A percentile compares a stretch with the other conserved stretches of the same genome.
Conservation (phyloP, 305 asterid genomes). For the Plantago lanceolata region DNA sequence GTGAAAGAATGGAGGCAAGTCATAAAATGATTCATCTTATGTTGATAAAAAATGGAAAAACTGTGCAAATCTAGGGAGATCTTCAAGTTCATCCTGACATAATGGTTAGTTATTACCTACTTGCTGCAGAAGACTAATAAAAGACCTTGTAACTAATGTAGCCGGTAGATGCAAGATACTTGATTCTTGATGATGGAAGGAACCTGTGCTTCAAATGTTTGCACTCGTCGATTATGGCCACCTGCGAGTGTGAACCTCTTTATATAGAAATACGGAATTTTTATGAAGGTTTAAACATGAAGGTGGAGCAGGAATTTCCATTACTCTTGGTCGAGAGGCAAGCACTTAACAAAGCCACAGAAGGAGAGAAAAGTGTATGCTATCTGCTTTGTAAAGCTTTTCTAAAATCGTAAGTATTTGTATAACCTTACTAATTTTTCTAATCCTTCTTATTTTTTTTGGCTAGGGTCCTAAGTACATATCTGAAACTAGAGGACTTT, state of each 20-base stretch:
- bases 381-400: constrained; percentile 16
- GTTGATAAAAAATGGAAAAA: too few relatives aligned
- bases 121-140: constrained; percentile 18
- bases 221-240: constrained; percentile 94
- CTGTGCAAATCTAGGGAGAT: too few relatives aligned
- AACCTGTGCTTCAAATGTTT: constrained; percentile 88
- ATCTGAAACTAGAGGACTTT: constrained; percentile 96
- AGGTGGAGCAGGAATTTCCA: constrained; percentile 94
- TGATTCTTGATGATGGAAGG: constrained; percentile 89
- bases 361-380: constrained; percentile 82
- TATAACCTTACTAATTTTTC: constrained; percentile 8
- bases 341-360: constrained; percentile 97
- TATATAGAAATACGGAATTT: constrained; percentile 93
- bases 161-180: constrained; percentile 79
- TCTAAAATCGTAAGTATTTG: not conserved
- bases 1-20: constrained; percentile 90
- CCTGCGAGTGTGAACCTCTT: constrained; percentile 94
- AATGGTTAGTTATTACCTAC: not conserved
- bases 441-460: not conserved
- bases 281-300: constrained; percentile 91
- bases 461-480: constrained; percentile 86
- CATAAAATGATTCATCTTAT: constrained; percentile 1
- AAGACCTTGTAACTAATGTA: constrained; percentile 32
- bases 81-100: too few relatives aligned
- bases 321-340: constrained; percentile 91